These are phyloP conservation scores for Pseudocercospora crystallina DNA, from an alignment of 2,329 filamentous ascomycete genomes.

Conservation along the genomic window DNA sequence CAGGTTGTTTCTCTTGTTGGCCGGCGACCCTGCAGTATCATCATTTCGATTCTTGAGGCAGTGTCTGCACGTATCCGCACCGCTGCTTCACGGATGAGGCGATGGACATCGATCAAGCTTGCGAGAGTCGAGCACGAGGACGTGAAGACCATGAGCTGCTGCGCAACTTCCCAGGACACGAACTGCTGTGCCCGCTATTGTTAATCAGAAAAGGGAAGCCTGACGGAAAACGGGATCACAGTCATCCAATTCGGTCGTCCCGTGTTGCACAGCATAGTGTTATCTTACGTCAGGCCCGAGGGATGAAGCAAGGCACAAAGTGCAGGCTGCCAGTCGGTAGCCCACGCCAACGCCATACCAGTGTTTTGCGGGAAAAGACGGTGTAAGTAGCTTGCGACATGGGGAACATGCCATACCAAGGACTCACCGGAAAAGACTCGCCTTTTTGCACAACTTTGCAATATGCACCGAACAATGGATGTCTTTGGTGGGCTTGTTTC, in stretches of 20 bases:
- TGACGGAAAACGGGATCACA: too few relatives aligned
- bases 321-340: conserved; percentile 3
- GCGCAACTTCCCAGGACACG: too few relatives aligned
- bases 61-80: too few relatives aligned
- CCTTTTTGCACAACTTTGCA: not conserved
- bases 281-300: not conserved
- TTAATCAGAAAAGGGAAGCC: too few relatives aligned
- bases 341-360: not conserved
- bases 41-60: too few relatives aligned
- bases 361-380: conserved; percentile 5
- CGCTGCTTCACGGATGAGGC: too few relatives aligned
- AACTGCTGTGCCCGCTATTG: too few relatives aligned
- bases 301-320: conserved; percentile 12
- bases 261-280: conserved; percentile 1
- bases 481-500: not conserved
- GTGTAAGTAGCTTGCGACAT: not conserved
- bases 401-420: not conserved
- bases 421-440: not conserved
- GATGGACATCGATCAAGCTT: too few relatives aligned
- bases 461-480: not conserved
- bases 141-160: too few relatives aligned
- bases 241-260: not conserved
- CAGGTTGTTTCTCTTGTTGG: too few relatives aligned
- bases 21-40: too few relatives aligned
- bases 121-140: too few relatives aligned